phyloP scores from a whole-genome alignment of 2,329 filamentous ascomycete genomes.

The Aspergillus neoniger region DNA sequence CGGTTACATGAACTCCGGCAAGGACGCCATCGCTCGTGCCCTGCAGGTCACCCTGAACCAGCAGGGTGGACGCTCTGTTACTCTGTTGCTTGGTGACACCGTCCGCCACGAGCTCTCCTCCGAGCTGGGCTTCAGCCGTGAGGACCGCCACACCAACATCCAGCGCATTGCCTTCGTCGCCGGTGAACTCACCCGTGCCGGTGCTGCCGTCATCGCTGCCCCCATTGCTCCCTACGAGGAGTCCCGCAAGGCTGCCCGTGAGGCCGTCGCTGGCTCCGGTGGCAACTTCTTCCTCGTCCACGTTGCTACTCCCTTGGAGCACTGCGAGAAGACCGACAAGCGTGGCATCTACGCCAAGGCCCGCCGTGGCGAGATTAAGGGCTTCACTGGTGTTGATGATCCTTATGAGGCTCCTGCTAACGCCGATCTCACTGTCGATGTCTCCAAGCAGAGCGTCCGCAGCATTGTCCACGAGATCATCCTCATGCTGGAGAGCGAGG shows the following conservation, averaged over 20 bases:
- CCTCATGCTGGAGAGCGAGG: slow-evolving; percentile 83
- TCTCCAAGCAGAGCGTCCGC: slow-evolving; percentile 82
- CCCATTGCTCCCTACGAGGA: slow-evolving; percentile 92
- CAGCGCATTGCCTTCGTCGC: slow-evolving; percentile 95
- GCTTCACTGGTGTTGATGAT: slow-evolving; percentile 97
- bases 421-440: slow-evolving; percentile 80
- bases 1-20: slow-evolving; percentile 93
- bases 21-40: slow-evolving; percentile 93
- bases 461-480: slow-evolving; percentile 97
- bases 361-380: slow-evolving; percentile 87
- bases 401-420: slow-evolving; percentile 85
- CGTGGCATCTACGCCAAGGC: slow-evolving; percentile 84
- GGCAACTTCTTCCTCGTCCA: slow-evolving; percentile 95
- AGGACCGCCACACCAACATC: slow-evolving; percentile 94
- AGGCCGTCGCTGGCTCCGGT: slow-evolving; percentile 72
- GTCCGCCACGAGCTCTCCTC: slow-evolving; percentile 90
- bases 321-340: slow-evolving; percentile 94
- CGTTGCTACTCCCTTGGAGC: slow-evolving; percentile 87
- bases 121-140: slow-evolving; percentile 90
- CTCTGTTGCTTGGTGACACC: slow-evolving; percentile 91
- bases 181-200: slow-evolving; percentile 87
- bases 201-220: slow-evolving; percentile 91
- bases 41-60: slow-evolving; percentile 97
- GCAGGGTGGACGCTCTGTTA: slow-evolving; percentile 92
- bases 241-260: slow-evolving; percentile 73